Evolutionary conservation across 208 protist genomes (phyloP), one percentile per base, ranked within the genome.

Genomic region (Trypanosoma cruzi): DNA sequence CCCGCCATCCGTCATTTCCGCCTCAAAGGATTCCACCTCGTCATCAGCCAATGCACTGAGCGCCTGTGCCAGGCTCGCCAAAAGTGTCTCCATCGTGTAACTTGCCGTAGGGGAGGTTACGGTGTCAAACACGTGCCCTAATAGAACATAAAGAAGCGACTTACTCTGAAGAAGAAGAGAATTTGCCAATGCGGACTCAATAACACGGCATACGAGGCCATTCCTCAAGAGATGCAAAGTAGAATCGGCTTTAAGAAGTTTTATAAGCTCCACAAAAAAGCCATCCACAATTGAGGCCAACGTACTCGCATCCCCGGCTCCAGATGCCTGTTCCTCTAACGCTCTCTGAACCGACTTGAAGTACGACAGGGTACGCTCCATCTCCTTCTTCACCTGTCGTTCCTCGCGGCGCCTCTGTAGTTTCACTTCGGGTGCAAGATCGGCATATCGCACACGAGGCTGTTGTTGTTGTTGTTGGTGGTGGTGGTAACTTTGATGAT

Each of bases 201-300:
- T 93, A n/a, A 84, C 81, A 31, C 85, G 86, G 69, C 92, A 97
- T 1, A 93, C 83, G 36, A 77, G 75, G 44, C 79, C 86, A 60
- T 95, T 97, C 16, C 92, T 77, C 32, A 97, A 69, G 1, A 97
- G 79, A 70, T 91, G 72, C 11, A 95, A 81, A 0, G 80, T 77
- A 22, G 84, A 46, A 72, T 97, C 92, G 0, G 79, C 84, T 32
- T 80, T 77, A 4, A 97, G 81, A 57, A 92, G 74, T 76, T 92
- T 95, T 49, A 95, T 77, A 34, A 97, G 77, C 65, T 97, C 89
- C 1, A 85, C 82, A 75, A 97, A 95, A 71, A 97, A 94, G 48
- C 92, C 88, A 58, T 97, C 92, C 10, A 97, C 84, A 42, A 94
- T 84, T 60, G 77, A 72, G 58, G 79, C 79, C 31, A 94, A 64